phyloP scores from a whole-genome alignment of 2,329 filamentous ascomycete genomes.

The Escovopsis weberi region DNA sequence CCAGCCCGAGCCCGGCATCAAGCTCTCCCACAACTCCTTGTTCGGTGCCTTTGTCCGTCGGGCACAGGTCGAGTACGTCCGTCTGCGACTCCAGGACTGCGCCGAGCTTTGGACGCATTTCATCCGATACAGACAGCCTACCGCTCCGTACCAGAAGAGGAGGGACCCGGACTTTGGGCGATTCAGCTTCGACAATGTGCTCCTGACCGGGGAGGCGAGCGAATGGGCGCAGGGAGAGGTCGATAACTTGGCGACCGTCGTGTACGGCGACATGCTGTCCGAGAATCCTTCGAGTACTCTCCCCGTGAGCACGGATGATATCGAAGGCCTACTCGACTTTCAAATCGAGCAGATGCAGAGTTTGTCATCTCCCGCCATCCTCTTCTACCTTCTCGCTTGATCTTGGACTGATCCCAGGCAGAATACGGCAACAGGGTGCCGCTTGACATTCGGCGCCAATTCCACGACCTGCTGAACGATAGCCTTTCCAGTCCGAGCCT shows the following conservation, averaged over 20 bases:
- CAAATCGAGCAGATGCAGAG: conserved; percentile 81
- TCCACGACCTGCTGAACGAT: conserved; percentile 53
- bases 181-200: conserved; percentile 42
- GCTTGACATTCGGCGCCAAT: conserved; percentile 53
- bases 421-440: conserved; percentile 68
- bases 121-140: conserved; percentile 65
- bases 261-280: conserved; percentile 39
- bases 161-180: conserved; percentile 46
- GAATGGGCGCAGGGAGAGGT: conserved; percentile 30
- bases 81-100: conserved; percentile 66
- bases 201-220: conserved; percentile 33
- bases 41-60: conserved; percentile 69
- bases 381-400: background rate
- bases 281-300: conserved; percentile 25
- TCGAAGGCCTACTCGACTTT: conserved; percentile 71
- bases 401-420: conserved; percentile 18
- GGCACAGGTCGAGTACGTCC: conserved; percentile 63
- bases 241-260: conserved; percentile 30
- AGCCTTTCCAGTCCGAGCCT: conserved; percentile 56
- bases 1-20: conserved; percentile 32
- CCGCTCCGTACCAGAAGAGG: conserved; percentile 48
- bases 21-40: conserved; percentile 59
- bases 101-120: conserved; percentile 71
- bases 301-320: conserved; percentile 59
- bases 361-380: conserved; percentile 19